A percentile compares a stretch with the other conserved stretches of the same genome.
These are phyloP conservation scores for Colletotrichum horii DNA, from an alignment of 2,329 filamentous ascomycete species.

Conservation along the genomic window DNA sequence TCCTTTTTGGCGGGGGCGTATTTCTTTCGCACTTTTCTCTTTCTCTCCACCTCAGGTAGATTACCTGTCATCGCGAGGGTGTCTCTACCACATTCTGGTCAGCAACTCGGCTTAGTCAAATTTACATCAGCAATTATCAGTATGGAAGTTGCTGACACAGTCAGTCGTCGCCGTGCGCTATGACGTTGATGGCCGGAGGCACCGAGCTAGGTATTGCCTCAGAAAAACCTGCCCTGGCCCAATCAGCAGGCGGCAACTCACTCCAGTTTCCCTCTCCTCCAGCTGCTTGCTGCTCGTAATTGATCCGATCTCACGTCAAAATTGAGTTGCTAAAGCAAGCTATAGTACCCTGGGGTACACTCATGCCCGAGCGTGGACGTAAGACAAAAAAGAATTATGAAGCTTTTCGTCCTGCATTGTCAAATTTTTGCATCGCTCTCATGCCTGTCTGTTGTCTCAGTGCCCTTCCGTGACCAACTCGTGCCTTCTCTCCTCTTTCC, in stretches of 20 bases:
- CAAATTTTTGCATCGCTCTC: not conserved
- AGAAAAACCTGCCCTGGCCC: not conserved
- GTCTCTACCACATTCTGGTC: conserved; percentile 9
- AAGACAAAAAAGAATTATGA: not conserved
- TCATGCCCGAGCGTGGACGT: not conserved
- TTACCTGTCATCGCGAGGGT: not conserved
- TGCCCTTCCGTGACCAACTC: not conserved
- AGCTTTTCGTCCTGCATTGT: not conserved
- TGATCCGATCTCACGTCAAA: not conserved
- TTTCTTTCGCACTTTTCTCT: not conserved
- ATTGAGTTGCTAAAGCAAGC: not conserved
- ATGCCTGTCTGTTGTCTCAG: not conserved
- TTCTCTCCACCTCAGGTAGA: not conserved
- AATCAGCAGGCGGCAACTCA: conserved; percentile 1
- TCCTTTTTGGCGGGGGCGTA: not conserved
- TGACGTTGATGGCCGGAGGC: not conserved
- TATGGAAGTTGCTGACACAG: not conserved
- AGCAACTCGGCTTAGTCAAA: conserved; percentile 28
- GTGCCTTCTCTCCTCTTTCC: not conserved
- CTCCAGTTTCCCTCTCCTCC: not conserved
- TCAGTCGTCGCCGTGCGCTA: not conserved
- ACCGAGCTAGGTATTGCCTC: not conserved
- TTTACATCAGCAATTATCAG: conserved; percentile 31
- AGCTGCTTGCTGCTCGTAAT: not conserved
- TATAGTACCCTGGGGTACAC: not conserved